A percentile compares a stretch with the other conserved stretches of the same genome.
Evolutionary conservation across 2,329 filamentous ascomycete species (phyloP).

Genomic region (Anisogramma anomala): DNA sequence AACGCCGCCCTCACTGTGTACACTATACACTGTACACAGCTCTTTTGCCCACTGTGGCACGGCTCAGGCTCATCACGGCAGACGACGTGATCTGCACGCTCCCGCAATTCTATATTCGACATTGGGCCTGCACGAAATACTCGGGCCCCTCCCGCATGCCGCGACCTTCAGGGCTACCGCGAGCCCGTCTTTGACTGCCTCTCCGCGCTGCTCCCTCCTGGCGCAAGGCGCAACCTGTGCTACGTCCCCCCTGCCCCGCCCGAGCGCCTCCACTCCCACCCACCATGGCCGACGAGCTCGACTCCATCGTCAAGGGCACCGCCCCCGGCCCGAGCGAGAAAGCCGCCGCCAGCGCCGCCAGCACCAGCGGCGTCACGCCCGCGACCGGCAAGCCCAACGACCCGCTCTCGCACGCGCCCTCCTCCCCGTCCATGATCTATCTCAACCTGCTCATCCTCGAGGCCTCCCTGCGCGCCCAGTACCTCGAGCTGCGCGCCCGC

Average conservation of each 20-base stretch:
- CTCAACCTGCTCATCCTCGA: conserved; percentile 96
- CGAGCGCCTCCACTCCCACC: neutral
- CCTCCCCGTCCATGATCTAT: conserved; percentile 90
- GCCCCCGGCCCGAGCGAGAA: conserved; percentile 55
- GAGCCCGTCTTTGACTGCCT: neutral
- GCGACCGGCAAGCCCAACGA: conserved; percentile 43
- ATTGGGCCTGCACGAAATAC: too few species aligned
- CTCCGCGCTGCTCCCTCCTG: too few species aligned
- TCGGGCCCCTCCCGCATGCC: neutral
- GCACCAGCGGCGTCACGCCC: conserved; percentile 33
- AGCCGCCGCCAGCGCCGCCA: conserved; percentile 31
- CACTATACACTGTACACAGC: neutral
- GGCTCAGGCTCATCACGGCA: neutral
- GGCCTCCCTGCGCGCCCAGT: conserved; percentile 83
- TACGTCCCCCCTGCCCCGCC: neutral
- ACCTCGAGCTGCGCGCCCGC: conserved; percentile 77
- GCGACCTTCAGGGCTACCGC: neutral
- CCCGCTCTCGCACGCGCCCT: conserved; percentile 71
- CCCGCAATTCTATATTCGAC: too few species aligned
- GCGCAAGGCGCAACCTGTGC: neutral
- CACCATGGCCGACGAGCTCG: conserved; percentile 56
- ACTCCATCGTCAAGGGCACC: conserved; percentile 79
- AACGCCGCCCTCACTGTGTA: neutral
- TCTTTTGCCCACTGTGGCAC: neutral
- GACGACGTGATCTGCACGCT: neutral